A percentile compares a stretch with the other conserved stretches of the same genome.
phyloP scores from a whole-genome alignment of 2,329 filamentous ascomycete species.

The Colletotrichum sp. region DNA sequence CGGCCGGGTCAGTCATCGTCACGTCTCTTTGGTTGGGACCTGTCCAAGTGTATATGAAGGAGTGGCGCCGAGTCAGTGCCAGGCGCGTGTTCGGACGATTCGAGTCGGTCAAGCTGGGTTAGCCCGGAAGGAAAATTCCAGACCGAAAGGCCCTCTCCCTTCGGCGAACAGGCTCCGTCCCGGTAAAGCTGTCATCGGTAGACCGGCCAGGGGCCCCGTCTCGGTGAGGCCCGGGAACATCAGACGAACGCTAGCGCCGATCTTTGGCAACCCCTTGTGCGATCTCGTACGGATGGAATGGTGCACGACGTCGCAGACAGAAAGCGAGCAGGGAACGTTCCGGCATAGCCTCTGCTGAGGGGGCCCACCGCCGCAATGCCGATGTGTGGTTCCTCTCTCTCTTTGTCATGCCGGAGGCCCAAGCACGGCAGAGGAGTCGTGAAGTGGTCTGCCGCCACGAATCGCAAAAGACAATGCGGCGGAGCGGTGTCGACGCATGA shows the following conservation, averaged over 20 bases:
- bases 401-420: not conserved
- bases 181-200: slow-evolving; percentile 12
- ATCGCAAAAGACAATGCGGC: slow-evolving; percentile 11
- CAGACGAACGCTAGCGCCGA: slow-evolving; percentile 20
- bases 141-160: not conserved
- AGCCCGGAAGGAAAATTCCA: not conserved
- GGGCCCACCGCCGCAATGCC: slow-evolving; percentile 15
- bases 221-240: slow-evolving; percentile 5
- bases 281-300: slow-evolving; percentile 1
- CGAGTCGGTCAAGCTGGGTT: slow-evolving; percentile 1
- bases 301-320: slow-evolving; percentile 16
- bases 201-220: slow-evolving; percentile 6
- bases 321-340: not conserved
- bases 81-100: not conserved
- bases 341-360: not conserved
- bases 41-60: not conserved
- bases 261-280: not conserved
- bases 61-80: not conserved
- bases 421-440: not conserved
- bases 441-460: not conserved
- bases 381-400: not conserved
- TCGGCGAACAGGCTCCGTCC: slow-evolving; percentile 2
- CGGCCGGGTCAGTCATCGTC: not conserved
- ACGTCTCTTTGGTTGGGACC: not conserved
- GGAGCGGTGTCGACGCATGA: slow-evolving; percentile 4